Base-by-base conservation (phyloP, 1,139 yeast species). In the Torulaspora globosa region DNA sequence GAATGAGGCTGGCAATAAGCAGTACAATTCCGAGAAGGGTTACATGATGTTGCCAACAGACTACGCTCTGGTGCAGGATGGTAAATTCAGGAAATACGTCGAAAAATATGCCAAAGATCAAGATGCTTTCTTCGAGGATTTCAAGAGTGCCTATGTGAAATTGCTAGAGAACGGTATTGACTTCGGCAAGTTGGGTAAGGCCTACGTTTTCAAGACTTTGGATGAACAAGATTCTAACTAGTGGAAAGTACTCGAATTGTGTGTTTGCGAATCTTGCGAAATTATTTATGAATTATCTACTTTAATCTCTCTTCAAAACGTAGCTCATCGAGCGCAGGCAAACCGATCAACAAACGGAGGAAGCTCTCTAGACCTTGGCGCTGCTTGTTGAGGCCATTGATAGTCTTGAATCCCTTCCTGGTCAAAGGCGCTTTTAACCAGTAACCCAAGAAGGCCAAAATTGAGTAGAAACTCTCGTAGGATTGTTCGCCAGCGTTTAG, bases 401-500 rank as follows among this genome's bases (percentile, higher is more conserved):
- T 86, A 39, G 96, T 84, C 66, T 87, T 85, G 71, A 75, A 86
- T 11, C 96, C 96, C 47, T 90, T 88, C 71, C 92, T 85, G 44
- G 95, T 82, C 60, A 90, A 77, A 56, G 97, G 97, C 2, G 97
- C 97, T 76, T 90, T 90, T 65, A 90, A 80, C 97, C 97, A 90
- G 74, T 90, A 90, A 66, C 92, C 80, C 68, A 90, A 76, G 69
- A 89, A 85, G 19, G 95, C 81, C 65, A 90, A 75, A 40, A 90
- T 92, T 32, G 96, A 80, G 71, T 90, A 89, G 71, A 90, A 80
- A 56, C 76, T 74, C 55, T 84, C 80, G 68, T 75, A 84, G 36
- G 65, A 66, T 19, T 62, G 68, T 21, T 58, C 67, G 16, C 37
- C 49, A 24, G 36, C 18, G 14, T 46, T 52, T 50, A 68, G 62